These are phyloP conservation scores for Hanseniaspora occidentalis DNA, from an alignment of 805 yeast genomes.

Conservation along the genomic window DNA sequence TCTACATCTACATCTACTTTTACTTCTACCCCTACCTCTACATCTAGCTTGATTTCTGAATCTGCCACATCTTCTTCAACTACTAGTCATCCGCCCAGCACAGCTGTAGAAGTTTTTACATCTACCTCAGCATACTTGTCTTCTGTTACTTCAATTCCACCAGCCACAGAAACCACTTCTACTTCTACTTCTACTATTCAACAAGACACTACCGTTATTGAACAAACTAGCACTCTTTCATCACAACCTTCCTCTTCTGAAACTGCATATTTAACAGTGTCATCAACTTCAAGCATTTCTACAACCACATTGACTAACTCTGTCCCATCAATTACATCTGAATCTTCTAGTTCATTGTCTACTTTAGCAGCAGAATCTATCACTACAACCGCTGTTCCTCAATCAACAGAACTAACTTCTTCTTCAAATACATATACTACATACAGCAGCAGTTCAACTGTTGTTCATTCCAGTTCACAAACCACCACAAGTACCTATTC, in stretches of 20 bases:
- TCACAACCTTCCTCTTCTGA: constrained; percentile 2
- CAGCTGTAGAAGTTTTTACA: constrained; percentile 1
- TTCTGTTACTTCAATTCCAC: constrained; percentile 3
- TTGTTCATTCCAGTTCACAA: constrained; percentile 14
- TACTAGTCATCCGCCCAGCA: not conserved
- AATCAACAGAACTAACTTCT: constrained; percentile 5
- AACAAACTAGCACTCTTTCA: constrained; percentile 7
- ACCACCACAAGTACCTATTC: constrained; percentile 6
- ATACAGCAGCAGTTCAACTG: no score
- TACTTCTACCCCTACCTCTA: constrained; percentile 9
- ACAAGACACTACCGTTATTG: constrained; percentile 11
- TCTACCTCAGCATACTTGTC: constrained; percentile 2
- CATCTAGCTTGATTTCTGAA: not conserved
- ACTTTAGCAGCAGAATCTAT: constrained; percentile 2
- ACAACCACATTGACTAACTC: no score
- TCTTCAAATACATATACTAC: no score
- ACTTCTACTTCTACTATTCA: constrained; percentile 19
- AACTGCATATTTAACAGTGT: not conserved
- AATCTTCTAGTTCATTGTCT: not conserved
- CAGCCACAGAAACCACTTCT: constrained; percentile 11
- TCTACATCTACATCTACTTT: constrained; percentile 12
- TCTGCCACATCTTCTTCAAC: not conserved
- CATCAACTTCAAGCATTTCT: constrained; percentile 1
- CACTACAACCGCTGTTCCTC: constrained; percentile 11
- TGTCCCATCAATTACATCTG: not conserved